Evolutionary conservation across 2,329 filamentous ascomycete species (phyloP).

Genomic region (Aspergillus sp.): DNA sequence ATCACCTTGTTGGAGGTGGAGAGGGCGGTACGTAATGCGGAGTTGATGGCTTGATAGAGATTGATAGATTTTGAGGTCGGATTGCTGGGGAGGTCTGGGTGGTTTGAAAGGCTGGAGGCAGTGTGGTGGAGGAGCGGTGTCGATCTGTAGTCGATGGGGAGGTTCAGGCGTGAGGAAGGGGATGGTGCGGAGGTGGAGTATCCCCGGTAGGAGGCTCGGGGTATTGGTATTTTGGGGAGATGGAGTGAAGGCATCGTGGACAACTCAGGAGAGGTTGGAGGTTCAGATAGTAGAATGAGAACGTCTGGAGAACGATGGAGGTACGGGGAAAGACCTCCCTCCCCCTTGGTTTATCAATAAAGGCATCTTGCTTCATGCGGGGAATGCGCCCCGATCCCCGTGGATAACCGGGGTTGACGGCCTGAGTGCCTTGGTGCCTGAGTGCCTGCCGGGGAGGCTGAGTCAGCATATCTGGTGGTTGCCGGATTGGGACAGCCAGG

Average conservation of each 20-base stretch:
- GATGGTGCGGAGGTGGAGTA: constrained; percentile 50
- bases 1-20: constrained; percentile 81
- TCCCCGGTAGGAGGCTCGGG: constrained; percentile 26
- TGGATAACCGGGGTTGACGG: constrained; percentile 2
- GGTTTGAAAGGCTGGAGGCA: constrained; percentile 68
- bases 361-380: constrained; percentile 13
- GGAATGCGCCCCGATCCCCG: constrained; percentile 8
- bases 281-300: not conserved
- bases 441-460: not conserved
- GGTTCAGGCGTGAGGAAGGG: constrained; percentile 67
- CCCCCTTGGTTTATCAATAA: constrained; percentile 5
- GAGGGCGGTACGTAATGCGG: constrained; percentile 80
- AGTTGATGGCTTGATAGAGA: constrained; percentile 90
- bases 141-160: constrained; percentile 82
- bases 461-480: not conserved
- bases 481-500: not conserved
- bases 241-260: constrained; percentile 16
- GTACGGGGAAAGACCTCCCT: not conserved
- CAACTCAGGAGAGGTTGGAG: too few species aligned
- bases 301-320: not conserved
- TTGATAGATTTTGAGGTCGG: constrained; percentile 82
- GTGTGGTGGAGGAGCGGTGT: constrained; percentile 81
- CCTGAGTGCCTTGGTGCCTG: not conserved
- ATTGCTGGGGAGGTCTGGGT: constrained; percentile 71
- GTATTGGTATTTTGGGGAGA: constrained; percentile 15